A percentile compares a stretch with the other conserved stretches of the same genome.
These are phyloP conservation scores for Coniochaeta prunicola DNA, from an alignment of 2,329 filamentous ascomycete genomes.

Conservation along the genomic window DNA sequence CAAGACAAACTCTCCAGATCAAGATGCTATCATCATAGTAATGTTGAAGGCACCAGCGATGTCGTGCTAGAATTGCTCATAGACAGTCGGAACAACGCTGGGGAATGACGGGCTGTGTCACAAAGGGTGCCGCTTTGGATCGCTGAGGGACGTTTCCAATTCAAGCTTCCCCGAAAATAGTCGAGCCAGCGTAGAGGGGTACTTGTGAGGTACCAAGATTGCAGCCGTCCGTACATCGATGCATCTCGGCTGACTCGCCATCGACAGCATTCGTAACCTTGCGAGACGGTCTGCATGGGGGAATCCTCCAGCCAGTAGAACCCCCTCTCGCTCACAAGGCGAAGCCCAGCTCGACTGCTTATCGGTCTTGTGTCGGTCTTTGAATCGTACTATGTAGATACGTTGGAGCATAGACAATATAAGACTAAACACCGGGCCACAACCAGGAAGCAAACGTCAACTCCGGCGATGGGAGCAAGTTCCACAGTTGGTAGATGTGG, in stretches of 20 bases:
- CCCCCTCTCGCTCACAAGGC: too few species aligned
- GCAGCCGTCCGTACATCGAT: not conserved
- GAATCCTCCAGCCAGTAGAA: too few species aligned
- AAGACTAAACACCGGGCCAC: too few species aligned
- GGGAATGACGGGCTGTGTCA: constrained; percentile 10
- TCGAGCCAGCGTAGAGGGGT: not conserved
- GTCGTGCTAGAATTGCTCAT: not conserved
- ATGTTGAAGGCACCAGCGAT: not conserved
- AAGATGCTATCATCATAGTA: not conserved
- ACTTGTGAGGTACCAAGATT: not conserved
- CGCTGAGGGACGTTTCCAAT: not conserved
- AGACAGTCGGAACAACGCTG: constrained; percentile 2
- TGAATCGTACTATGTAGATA: too few species aligned
- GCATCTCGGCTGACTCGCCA: not conserved
- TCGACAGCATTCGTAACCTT: too few species aligned
- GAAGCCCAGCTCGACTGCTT: too few species aligned
- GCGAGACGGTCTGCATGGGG: too few species aligned
- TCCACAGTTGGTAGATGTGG: too few species aligned
- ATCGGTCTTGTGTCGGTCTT: too few species aligned
- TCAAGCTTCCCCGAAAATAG: not conserved
- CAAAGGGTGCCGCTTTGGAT: not conserved
- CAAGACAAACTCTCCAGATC: not conserved
- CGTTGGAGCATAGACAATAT: too few species aligned
- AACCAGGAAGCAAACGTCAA: too few species aligned
- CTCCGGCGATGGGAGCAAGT: too few species aligned